phyloP scores from a whole-genome alignment of 116 monocot species.

The Phalaenopsis hybrid region DNA sequence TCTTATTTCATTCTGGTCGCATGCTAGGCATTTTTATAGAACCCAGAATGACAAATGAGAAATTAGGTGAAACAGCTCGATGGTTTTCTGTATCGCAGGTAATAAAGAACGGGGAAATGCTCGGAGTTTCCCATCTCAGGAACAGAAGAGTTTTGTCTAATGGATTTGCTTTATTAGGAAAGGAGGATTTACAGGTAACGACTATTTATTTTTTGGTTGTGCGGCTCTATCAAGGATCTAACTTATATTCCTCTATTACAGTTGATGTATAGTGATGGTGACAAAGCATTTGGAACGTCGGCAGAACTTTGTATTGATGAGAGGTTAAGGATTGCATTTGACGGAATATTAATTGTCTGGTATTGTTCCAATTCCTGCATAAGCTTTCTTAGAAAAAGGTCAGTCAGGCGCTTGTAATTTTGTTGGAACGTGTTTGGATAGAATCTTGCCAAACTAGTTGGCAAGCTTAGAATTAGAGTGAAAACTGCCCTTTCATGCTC shows the following conservation, averaged over 20 bases:
- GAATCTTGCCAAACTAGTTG: not conserved
- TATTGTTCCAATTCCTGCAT: constrained; percentile 18
- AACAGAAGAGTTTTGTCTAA: constrained; percentile 92
- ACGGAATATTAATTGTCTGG: constrained; percentile 95
- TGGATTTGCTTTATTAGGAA: constrained; percentile 79
- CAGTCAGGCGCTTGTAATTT: not conserved
- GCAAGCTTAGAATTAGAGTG: no score
- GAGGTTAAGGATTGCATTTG: constrained; percentile 84
- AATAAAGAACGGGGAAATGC: constrained; percentile 98
- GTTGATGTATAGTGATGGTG: constrained; percentile 98
- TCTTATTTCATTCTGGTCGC: no score
- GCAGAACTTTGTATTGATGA: constrained; percentile 85
- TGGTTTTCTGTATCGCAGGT: constrained; percentile 40
- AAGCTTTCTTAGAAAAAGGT: not conserved
- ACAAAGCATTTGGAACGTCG: constrained; percentile 96
- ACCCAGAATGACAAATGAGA: not conserved
- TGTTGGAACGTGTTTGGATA: not conserved
- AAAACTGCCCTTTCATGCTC: no score
- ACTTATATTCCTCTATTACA: constrained; percentile 22
- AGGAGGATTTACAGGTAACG: constrained; percentile 68
- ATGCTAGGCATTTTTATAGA: not conserved
- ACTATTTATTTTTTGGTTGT: not conserved
- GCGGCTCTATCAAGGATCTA: constrained; percentile 5
- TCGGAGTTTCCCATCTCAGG: constrained; percentile 97
- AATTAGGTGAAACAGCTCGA: not conserved